Evolutionary conservation across 1,284 basidiomycete genomes (phyloP), one percentile per base, ranked within the genome.

Genomic region (Marasmius oreades): DNA sequence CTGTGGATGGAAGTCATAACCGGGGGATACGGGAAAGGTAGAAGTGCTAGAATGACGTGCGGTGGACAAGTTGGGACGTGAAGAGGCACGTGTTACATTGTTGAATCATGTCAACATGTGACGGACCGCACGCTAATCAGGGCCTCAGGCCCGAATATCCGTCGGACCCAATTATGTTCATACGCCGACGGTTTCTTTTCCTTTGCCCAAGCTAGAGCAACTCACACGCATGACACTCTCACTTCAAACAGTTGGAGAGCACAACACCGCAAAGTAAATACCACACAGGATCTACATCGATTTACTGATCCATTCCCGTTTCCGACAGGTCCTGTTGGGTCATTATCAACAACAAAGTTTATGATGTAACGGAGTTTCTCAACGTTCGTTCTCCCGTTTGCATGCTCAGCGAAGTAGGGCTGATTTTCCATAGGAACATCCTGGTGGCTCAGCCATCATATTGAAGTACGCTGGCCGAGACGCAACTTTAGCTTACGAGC

Each of bases 281-380:
- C 64, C n/a, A 14, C 37, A 18, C 54, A 16, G 33, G 33, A 23
- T 31, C 47, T 43, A 5, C n/a, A 36, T 51, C 44, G 12, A 24
- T 26, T 10, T 23, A 10, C 16, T 33, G 20, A 16, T 23, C 14
- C 52, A 42, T 37, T 28, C n/a, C n/a, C 20, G 16, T 1, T 36
- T 14, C 42, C n/a, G 14, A 34, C 20, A 60, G 59, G 28, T 60
- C 59, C 23, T 57, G 53, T 26, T 95, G 93, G 94, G 88, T 96
- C 59, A 86, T 95, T 63, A 90, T 95, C 60, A 77, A 82, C 60
- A 81, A 85, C 70, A 76, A 79, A 55, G 88, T 92, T 20, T 92
- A 90, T 70, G 89, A 92, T 73, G 88, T 95, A 55, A 95, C 93
- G 5, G 86, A 90, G 11, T 95, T 96, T 68, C 73, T 96, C 46